Percentiles rank a stretch among this genome's conserved stretches.
Conservation (phyloP, 345 rosid species). For the Gossypium thurberi region DNA sequence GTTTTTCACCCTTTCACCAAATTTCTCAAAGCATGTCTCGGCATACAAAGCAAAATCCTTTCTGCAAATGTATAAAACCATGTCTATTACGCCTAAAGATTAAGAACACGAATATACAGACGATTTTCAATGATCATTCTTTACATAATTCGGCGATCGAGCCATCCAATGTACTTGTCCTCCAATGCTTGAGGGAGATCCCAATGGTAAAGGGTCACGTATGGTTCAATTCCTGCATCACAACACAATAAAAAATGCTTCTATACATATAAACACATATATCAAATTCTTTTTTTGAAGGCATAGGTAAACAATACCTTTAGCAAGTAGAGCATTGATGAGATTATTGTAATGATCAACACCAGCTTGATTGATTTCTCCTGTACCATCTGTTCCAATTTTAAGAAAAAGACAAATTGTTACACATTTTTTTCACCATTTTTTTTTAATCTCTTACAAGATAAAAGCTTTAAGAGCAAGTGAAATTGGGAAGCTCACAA, state of each 20-base stretch:
- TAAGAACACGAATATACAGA: background rate
- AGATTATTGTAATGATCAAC: conserved; percentile 83
- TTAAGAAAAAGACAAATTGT: background rate
- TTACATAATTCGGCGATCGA: conserved; percentile 66
- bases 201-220: conserved; percentile 93
- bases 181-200: conserved; percentile 92
- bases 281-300: background rate
- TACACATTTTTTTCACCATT: no score
- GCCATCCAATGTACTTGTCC: conserved; percentile 81
- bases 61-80: conserved; percentile 29
- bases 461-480: background rate
- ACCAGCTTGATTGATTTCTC: conserved; percentile 78
- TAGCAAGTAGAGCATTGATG: conserved; percentile 70
- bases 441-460: background rate
- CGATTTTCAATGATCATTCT: background rate
- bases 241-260: background rate
- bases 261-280: background rate
- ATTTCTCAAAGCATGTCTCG: conserved; percentile 71
- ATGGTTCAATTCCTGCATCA: conserved; percentile 64
- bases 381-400: conserved; percentile 56
- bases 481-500: conserved; percentile 30
- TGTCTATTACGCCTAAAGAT: background rate
- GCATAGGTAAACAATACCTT: conserved; percentile 28
- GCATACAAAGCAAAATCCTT: conserved; percentile 70
- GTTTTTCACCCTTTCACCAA: conserved; percentile 87